phyloP scores from a whole-genome alignment of 1,139 yeast genomes.

The Kazachstania sp. region DNA sequence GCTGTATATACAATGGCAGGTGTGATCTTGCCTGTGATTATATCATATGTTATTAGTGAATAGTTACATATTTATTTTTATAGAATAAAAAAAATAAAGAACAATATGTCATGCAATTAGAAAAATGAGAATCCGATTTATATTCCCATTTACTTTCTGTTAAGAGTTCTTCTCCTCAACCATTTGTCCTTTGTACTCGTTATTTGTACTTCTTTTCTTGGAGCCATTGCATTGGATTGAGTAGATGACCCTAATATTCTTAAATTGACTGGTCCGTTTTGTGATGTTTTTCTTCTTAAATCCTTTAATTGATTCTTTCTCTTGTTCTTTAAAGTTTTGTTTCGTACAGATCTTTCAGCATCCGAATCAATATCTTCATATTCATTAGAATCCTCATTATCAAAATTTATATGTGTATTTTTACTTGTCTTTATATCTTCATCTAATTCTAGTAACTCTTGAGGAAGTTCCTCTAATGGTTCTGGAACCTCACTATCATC shows the following conservation, averaged over 20 bases:
- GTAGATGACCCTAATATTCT: constrained; percentile 15
- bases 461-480: constrained; percentile 25
- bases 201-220: constrained; percentile 39
- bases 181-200: constrained; percentile 45
- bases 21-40: constrained; percentile 22
- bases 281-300: constrained; percentile 34
- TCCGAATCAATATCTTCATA: constrained; percentile 23
- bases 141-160: constrained; percentile 15
- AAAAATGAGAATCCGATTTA: background rate
- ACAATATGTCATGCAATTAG: background rate
- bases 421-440: constrained; percentile 10
- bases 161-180: constrained; percentile 49
- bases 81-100: background rate
- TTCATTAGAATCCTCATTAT: background rate
- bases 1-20: constrained; percentile 23
- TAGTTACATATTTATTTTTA: background rate
- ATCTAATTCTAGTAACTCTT: constrained; percentile 24
- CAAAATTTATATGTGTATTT: constrained; percentile 24
- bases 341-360: constrained; percentile 18
- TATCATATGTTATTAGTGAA: constrained; percentile 22
- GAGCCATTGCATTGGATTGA: constrained; percentile 27
- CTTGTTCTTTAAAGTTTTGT: constrained; percentile 33
- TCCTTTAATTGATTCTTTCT: constrained; percentile 39
- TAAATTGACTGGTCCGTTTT: constrained; percentile 53
- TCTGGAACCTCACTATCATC: constrained; percentile 12